A percentile compares a stretch with the other conserved stretches of the same genome.
These are phyloP conservation scores for Lupinus albus DNA, from an alignment of 306 rosid genomes.

Conservation along the genomic window DNA sequence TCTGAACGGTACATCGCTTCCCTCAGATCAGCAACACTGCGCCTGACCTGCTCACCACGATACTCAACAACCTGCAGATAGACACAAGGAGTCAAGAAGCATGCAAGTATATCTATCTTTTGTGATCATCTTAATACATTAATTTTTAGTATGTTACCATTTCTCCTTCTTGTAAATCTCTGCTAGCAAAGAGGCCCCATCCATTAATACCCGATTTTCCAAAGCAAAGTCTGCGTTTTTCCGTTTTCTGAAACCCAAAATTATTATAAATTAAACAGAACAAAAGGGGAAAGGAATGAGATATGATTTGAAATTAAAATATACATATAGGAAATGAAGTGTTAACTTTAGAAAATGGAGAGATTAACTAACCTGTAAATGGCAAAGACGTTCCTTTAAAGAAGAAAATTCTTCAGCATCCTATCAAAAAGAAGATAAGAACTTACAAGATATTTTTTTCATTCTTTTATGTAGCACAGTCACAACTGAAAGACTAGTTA, in stretches of 20 bases:
- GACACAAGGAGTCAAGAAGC: slow-evolving; percentile 20
- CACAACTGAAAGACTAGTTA: slow-evolving; percentile 23
- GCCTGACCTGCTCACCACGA: slow-evolving; percentile 87
- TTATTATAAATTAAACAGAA: slow-evolving; percentile 1
- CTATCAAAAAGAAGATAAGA: slow-evolving; percentile 51
- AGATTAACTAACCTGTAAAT: slow-evolving; percentile 63
- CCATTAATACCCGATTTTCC: slow-evolving; percentile 94
- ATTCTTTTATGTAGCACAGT: slow-evolving; percentile 6
- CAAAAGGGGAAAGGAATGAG: not conserved
- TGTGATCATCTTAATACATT: slow-evolving; percentile 31
- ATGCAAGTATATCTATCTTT: slow-evolving; percentile 1
- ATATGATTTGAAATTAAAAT: slow-evolving; percentile 5
- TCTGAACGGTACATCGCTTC: slow-evolving; percentile 68
- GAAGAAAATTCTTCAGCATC: slow-evolving; percentile 64
- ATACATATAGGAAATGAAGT: slow-evolving; percentile 16
- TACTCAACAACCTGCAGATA: slow-evolving; percentile 81
- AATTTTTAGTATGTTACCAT: slow-evolving; percentile 61
- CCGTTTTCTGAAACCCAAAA: slow-evolving; percentile 68
- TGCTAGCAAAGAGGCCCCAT: slow-evolving; percentile 97
- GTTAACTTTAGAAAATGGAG: slow-evolving; percentile 31
- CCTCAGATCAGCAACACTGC: slow-evolving; percentile 81
- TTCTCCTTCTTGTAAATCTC: slow-evolving; percentile 88
- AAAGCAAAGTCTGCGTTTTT: slow-evolving; percentile 67
- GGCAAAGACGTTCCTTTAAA: slow-evolving; percentile 70
- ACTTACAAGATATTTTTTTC: slow-evolving; percentile 16